Evolutionary conservation across 371 early-diverging fungal genomes (phyloP), one percentile per base, ranked within the genome.

Genomic region (Coemansia sp.): DNA sequence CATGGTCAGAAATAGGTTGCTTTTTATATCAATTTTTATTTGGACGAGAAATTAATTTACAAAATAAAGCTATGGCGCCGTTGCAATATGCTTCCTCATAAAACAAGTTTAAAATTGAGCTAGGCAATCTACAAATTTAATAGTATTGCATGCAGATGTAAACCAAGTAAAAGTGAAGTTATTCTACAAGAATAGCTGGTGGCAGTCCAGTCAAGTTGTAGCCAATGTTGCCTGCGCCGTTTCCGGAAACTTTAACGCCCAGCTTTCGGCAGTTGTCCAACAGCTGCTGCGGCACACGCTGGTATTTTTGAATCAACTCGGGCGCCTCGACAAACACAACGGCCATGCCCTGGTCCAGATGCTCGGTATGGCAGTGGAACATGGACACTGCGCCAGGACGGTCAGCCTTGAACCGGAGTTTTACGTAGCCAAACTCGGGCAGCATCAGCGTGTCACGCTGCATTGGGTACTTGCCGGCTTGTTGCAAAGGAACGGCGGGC

Each of bases 301-400:
- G 48, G 8, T 76, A 77, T 16, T 78, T 50, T 57, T 81, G 82
- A 7, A 84, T 66, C 26, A 75, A 66, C 30, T 81, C 79, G 16
- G 92, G 91, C 2, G 89, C 90, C 67, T 87, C 90, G 48, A 90
- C 74, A 57, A 92, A 63, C 14, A 81, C 67, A 11, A 80, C 76
- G 5, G 81, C 84, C 67, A 88, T 71, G 54, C 90, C 90, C 52
- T 88, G 76, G 31, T 77, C 78, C 45, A 86, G 68, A 78, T 93
- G 93, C 85, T 88, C 89, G 61, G 87, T 86, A 48, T 90, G 87
- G 65, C 92, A 92, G 72, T 91, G 92, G 67, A 91, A 89, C 75
- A 90, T 77, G 51, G 85, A 63, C 90, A 89, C 90, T 5, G 83
- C 83, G 16, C 91, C 93, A 2, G 90, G 90, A 62, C 92, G 91